Conservation (phyloP, 1,284 basidiomycete species). For the Naganishia sp. region DNA sequence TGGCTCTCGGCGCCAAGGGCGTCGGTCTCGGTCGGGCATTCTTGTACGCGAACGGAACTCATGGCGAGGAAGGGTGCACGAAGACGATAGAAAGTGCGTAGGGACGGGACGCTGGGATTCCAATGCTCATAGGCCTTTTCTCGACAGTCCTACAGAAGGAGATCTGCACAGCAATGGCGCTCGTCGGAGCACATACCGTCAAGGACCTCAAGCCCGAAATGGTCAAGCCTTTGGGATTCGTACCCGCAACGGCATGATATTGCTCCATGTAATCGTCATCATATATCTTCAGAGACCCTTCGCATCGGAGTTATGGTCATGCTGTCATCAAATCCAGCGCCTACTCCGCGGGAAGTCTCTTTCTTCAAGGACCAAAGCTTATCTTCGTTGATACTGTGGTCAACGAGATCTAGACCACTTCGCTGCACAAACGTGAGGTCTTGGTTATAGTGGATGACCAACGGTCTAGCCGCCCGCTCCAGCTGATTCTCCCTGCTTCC, state of each 20-base stretch:
- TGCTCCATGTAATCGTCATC: background rate
- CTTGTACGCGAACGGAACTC: constrained; percentile 59
- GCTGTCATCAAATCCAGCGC: too few species aligned
- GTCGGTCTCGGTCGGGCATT: constrained; percentile 61
- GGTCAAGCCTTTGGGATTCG: constrained; percentile 54
- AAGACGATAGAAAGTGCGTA: constrained; percentile 56
- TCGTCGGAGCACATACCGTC: constrained; percentile 56
- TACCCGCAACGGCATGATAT: constrained; percentile 4
- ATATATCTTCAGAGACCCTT: too few species aligned
- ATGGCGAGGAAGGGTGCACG: constrained; percentile 58
- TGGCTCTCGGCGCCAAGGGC: constrained; percentile 61
- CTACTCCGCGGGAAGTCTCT: too few species aligned
- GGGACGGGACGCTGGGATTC: constrained; percentile 21
- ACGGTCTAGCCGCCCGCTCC: too few species aligned
- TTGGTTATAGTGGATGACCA: too few species aligned
- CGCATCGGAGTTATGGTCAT: too few species aligned
- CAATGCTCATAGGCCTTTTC: background rate
- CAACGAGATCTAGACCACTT: too few species aligned
- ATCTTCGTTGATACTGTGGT: too few species aligned
- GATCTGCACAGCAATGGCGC: constrained; percentile 58
- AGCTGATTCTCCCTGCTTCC: too few species aligned
- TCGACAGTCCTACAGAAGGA: constrained; percentile 60
- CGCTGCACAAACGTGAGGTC: too few species aligned
- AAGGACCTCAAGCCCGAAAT: constrained; percentile 74
- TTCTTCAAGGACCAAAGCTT: too few species aligned